Evolutionary conservation across 2,329 filamentous ascomycete species (phyloP).

Genomic region (Botrytis elliptica): DNA sequence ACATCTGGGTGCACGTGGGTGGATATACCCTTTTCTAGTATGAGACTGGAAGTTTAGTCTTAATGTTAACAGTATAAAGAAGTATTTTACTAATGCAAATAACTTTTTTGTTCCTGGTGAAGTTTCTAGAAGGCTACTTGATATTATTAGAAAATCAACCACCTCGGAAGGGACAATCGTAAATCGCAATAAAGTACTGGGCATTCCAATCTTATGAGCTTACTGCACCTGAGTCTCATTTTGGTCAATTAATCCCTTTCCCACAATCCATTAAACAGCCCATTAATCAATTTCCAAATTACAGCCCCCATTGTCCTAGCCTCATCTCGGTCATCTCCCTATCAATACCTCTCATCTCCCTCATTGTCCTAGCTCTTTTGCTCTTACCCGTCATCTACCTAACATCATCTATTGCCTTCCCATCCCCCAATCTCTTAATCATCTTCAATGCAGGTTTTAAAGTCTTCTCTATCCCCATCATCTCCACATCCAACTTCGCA

Average conservation of each 20-base stretch:
- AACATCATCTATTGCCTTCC: too few species aligned
- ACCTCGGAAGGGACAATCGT: neutral
- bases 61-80: neutral
- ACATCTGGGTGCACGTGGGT: slow-evolving; percentile 2
- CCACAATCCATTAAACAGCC: neutral
- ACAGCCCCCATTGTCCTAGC: neutral
- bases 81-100: neutral
- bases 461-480: too few species aligned
- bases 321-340: neutral
- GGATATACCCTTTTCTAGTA: slow-evolving; percentile 11
- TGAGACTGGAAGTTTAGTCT: neutral
- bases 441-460: too few species aligned
- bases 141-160: neutral
- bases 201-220: neutral
- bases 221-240: neutral
- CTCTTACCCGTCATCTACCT: too few species aligned
- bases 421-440: too few species aligned
- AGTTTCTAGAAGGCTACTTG: neutral
- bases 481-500: too few species aligned
- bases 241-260: neutral
- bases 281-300: neutral
- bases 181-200: neutral
- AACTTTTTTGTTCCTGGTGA: neutral
- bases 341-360: neutral
- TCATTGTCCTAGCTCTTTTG: too few species aligned